A percentile compares a stretch with the other conserved stretches of the same genome.
Conservation (phyloP, 169 alveolate genomes). For the Eimeria praecox region DNA sequence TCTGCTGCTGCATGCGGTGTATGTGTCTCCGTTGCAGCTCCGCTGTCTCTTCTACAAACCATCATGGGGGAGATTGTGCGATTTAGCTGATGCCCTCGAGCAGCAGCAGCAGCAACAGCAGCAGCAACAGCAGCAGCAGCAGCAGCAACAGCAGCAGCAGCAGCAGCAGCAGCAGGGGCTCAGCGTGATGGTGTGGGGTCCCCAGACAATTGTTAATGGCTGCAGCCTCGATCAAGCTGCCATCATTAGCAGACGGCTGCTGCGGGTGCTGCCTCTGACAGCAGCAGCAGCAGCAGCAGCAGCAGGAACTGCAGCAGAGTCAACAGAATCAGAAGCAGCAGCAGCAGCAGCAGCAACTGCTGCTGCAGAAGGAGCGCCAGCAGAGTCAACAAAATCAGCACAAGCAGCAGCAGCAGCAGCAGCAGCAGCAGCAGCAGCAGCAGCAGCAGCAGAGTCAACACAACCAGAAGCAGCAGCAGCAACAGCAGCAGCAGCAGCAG, state of each 20-base stretch:
- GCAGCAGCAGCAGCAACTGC: neutral
- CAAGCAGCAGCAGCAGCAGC: neutral
- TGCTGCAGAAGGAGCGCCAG: neutral
- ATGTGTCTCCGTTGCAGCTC: neutral
- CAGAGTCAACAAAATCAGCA: neutral
- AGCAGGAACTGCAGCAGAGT: conserved; percentile 33
- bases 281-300: conserved; percentile 24
- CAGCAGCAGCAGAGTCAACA: neutral
- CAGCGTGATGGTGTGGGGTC: neutral
- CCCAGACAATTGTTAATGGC: conserved; percentile 16
- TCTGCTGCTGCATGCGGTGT: conserved; percentile 3
- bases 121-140: conserved; percentile 52
- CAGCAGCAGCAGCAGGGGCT: conserved; percentile 37
- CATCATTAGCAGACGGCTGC: conserved; percentile 15
- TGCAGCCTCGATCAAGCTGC: conserved; percentile 18
- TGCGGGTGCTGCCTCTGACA: conserved; percentile 49
- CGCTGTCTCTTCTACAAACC: conserved; percentile 29
- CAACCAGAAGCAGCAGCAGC: neutral
- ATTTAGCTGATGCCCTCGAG: neutral
- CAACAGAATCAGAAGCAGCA: neutral
- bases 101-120: conserved; percentile 57
- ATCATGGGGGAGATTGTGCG: conserved; percentile 15
- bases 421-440: neutral
- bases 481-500: neutral
- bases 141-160: conserved; percentile 34